Base-by-base conservation (phyloP, 2,329 filamentous ascomycete genomes). In the Thielaviopsis musarum region DNA sequence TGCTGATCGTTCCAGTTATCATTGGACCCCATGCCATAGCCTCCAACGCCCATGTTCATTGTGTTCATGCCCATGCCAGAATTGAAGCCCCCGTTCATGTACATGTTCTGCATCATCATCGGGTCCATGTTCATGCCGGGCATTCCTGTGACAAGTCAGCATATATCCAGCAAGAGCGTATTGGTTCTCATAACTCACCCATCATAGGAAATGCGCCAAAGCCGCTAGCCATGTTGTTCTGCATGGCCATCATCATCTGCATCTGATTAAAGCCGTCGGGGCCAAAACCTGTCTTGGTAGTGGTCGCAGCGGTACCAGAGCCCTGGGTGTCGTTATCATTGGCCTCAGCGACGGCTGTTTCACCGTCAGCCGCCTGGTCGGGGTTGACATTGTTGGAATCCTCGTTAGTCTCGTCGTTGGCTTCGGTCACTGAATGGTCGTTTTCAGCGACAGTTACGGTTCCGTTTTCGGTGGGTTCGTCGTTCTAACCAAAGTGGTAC, bases 111-210 rank as follows among this genome's bases (percentile, higher is more conserved):
- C 80, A 85, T 85, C 71, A 76, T 74, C 77, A 84, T 83, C 62
- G 83, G 82, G 77, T 91, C 87, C 88, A 95, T 93, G 71, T 80
- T 80, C 85, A 91, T 89, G 67, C 82, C 82, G 65, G 85, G 75
- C 85, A 93, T 91, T 68, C 82, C 87, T 87, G 65, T 1, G 9
- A 15, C 7, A 53, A 53, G 51, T 30, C 12, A 34, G 55, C 21
- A 34, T 6, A 30, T 7, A 10, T n/a, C 21, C 7, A 2, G 19
- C 5, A 28, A 15, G 9, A 28, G 9, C 1, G 3, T 15, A 28
- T 17, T 19, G 12, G 22, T 12, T 26, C 6, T 26, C 17, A 2
- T 17, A 30, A 77, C 87, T 69, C 81, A 96, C 91, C 87, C 87
- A 96, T 95, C 82, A 91, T 89, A 58, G 85, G 77, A 67, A 84